These are phyloP conservation scores for Naganishia cerealis DNA, from an alignment of 1,284 basidiomycete genomes.

Conservation along the genomic window DNA sequence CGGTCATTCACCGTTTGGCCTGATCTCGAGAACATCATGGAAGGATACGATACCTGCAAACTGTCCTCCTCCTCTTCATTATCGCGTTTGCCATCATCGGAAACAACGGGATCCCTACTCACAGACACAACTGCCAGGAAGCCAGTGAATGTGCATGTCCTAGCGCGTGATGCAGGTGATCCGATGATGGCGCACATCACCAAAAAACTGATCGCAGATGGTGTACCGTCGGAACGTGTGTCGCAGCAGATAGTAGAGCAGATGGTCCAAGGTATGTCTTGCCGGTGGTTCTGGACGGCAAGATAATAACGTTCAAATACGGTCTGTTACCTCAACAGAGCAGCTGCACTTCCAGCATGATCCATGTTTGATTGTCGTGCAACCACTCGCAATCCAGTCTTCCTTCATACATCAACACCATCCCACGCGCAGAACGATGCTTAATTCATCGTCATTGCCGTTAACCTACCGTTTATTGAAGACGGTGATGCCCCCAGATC, in stretches of 20 bases:
- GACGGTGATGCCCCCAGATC: constrained; percentile 39
- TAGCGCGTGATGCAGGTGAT: constrained; percentile 3
- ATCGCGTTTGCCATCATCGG: background rate
- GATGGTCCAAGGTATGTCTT: constrained; percentile 33
- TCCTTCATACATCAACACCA: background rate
- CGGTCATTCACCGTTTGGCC: constrained; percentile 3
- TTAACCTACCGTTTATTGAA: constrained; percentile 34
- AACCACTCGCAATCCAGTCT: constrained; percentile 34
- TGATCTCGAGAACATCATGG: background rate
- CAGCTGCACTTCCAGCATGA: constrained; percentile 36
- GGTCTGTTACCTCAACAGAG: background rate
- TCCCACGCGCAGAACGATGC: background rate
- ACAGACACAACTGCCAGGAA: background rate
- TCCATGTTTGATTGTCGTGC: constrained; percentile 44
- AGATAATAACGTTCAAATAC: background rate
- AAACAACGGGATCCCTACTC: background rate
- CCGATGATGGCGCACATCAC: constrained; percentile 31
- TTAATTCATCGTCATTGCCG: constrained; percentile 5
- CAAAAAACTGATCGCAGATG: constrained; percentile 25
- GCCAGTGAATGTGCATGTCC: constrained; percentile 11
- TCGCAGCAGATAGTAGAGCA: constrained; percentile 33
- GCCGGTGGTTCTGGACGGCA: background rate
- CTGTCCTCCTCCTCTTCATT: background rate
- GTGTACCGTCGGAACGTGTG: constrained; percentile 28
- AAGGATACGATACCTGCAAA: background rate